A percentile compares a stretch with the other conserved stretches of the same genome.
These are phyloP conservation scores for Termitomyces sp. DNA, from an alignment of 768 basidiomycete species.

Conservation along the genomic window DNA sequence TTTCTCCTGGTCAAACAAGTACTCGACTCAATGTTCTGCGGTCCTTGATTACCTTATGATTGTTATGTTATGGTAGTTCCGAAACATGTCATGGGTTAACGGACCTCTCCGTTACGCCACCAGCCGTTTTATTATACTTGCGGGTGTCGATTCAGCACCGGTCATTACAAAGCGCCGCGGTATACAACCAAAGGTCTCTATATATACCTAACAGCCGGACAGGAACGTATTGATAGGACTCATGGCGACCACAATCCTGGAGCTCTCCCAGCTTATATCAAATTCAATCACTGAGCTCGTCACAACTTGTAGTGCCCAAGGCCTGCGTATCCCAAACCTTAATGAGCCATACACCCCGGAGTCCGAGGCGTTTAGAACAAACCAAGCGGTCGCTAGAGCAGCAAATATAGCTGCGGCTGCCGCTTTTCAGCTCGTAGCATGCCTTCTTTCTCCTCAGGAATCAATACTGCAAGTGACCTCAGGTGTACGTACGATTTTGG, in stretches of 20 bases:
- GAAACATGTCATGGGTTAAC: background rate
- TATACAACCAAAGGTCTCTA: background rate
- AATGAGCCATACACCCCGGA: slow-evolving; percentile 18
- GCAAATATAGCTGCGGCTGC: slow-evolving; percentile 26
- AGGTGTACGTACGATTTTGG: slow-evolving; percentile 16
- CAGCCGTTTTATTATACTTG: background rate
- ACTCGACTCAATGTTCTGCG: background rate
- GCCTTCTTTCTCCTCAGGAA: slow-evolving; percentile 21
- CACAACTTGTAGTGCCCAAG: slow-evolving; percentile 12
- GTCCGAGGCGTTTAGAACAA: slow-evolving; percentile 23
- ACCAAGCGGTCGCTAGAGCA: slow-evolving; percentile 23
- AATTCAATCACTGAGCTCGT: slow-evolving; percentile 19
- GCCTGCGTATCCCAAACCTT: slow-evolving; percentile 20
- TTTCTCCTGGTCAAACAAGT: background rate
- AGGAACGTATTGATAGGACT: background rate
- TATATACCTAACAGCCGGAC: background rate
- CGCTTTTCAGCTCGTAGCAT: slow-evolving; percentile 26
- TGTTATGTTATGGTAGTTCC: background rate
- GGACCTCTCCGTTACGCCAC: background rate
- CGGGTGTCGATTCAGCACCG: background rate
- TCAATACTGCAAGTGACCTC: slow-evolving; percentile 16
- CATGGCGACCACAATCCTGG: slow-evolving; percentile 7
- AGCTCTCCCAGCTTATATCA: slow-evolving; percentile 16
- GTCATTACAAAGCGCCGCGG: background rate
- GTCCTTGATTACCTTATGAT: background rate